Evolutionary conservation across 148 eudicot genomes (phyloP).

Genomic region (Pouteria glomerata): DNA sequence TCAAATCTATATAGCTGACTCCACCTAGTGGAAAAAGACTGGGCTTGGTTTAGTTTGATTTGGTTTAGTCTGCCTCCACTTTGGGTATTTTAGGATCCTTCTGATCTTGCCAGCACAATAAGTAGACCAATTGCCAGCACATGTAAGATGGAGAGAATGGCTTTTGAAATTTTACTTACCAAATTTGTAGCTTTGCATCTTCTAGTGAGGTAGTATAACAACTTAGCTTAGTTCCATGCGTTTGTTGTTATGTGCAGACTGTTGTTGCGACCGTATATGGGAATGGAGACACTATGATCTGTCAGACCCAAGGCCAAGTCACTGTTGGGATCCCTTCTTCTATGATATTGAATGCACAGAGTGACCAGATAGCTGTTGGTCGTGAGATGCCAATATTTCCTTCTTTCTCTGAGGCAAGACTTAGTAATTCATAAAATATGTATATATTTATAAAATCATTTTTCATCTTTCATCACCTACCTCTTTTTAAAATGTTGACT

Average conservation of each 20-base stretch:
- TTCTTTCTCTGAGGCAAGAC: conserved; percentile 52
- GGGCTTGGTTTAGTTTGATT: no score
- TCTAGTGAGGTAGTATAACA: neutral
- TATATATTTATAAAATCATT: neutral
- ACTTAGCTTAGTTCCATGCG: neutral
- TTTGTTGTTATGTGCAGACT: conserved; percentile 29
- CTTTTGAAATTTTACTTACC: no score
- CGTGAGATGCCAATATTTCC: conserved; percentile 71
- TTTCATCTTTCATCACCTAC: conserved; percentile 3
- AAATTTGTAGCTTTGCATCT: neutral
- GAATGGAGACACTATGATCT: conserved; percentile 40
- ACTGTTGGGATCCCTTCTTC: conserved; percentile 72
- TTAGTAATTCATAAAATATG: neutral
- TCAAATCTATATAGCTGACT: no score
- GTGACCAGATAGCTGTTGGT: conserved; percentile 67
- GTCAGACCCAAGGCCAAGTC: conserved; percentile 54
- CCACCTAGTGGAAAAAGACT: no score
- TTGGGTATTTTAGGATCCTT: neutral
- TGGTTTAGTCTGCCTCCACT: neutral
- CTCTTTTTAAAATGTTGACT: conserved; percentile 15
- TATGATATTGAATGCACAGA: conserved; percentile 62
- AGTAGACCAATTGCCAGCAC: neutral
- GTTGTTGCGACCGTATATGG: conserved; percentile 61
- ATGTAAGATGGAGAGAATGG: neutral
- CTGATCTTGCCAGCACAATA: no score